Evolutionary conservation across 345 rosid genomes (phyloP).

Genomic region (Eucalyptus brandiana): DNA sequence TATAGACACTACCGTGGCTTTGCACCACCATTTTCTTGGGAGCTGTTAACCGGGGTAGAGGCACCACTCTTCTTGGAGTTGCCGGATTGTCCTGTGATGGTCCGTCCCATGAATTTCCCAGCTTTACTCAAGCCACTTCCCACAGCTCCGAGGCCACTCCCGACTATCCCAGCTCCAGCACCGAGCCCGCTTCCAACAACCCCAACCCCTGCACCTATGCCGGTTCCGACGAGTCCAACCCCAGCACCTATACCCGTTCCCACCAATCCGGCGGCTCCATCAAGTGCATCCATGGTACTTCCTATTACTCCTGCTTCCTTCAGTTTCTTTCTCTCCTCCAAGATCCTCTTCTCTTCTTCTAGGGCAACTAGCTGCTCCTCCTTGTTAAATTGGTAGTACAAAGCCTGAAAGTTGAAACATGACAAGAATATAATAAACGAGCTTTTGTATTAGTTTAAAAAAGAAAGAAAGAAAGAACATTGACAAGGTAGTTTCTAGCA

Average conservation of each 20-base stretch:
- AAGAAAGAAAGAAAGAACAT: background rate
- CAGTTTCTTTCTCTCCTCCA: constrained; percentile 72
- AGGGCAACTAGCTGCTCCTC: constrained; percentile 84
- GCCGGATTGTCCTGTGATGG: constrained; percentile 66
- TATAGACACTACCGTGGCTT: constrained; percentile 13
- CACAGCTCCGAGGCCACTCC: constrained; percentile 63
- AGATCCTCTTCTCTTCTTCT: constrained; percentile 77
- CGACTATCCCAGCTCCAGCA: constrained; percentile 28
- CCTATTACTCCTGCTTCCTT: constrained; percentile 93
- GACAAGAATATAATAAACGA: background rate
- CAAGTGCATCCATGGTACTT: constrained; percentile 81
- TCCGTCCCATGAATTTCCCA: constrained; percentile 81
- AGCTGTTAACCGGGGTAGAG: constrained; percentile 63
- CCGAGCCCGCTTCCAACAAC: constrained; percentile 35
- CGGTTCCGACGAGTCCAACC: constrained; percentile 66
- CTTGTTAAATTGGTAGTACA: constrained; percentile 59
- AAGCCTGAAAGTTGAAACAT: constrained; percentile 15
- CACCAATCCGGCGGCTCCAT: constrained; percentile 50
- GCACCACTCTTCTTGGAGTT: constrained; percentile 44
- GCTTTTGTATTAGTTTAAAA: background rate
- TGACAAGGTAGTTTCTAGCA: background rate
- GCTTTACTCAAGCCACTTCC: constrained; percentile 83
- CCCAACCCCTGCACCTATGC: constrained; percentile 69
- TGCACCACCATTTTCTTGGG: constrained; percentile 55
- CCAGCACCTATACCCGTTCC: constrained; percentile 61